These are phyloP conservation scores for Porodaedalea pini DNA, from an alignment of 1,284 basidiomycete genomes.

Conservation along the genomic window DNA sequence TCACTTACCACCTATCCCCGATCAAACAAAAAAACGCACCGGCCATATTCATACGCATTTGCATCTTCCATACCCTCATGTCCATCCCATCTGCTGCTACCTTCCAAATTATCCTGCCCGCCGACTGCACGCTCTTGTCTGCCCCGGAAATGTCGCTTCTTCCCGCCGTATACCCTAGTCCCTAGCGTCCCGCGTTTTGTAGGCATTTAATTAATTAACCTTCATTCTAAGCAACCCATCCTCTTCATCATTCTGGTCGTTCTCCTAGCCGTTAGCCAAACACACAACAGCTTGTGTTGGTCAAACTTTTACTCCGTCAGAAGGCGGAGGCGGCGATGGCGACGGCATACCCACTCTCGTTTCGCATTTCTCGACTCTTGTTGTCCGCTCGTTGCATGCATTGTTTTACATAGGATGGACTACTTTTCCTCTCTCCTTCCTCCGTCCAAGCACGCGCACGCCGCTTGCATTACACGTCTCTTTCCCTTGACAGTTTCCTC, in stretches of 20 bases:
- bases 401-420: no score
- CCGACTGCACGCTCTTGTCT: neutral
- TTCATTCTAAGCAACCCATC: neutral
- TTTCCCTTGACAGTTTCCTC: neutral
- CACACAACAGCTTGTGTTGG: neutral
- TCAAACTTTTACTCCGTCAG: no score
- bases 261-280: neutral
- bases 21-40: neutral
- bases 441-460: no score
- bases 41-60: slow-evolving; percentile 1
- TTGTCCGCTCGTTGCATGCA: no score
- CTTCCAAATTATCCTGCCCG: neutral
- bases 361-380: slow-evolving; percentile 22
- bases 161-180: slow-evolving; percentile 13
- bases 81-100: neutral
- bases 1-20: neutral
- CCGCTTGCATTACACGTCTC: neutral
- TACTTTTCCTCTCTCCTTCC: neutral
- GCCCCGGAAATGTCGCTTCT: neutral
- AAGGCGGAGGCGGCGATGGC: no score
- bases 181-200: neutral
- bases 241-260: neutral
- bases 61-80: slow-evolving; percentile 3
- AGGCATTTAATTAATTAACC: neutral
- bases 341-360: no score